Evolutionary conservation across 805 yeast genomes (phyloP).

Genomic region (Kodamaea nitidulidarum): DNA sequence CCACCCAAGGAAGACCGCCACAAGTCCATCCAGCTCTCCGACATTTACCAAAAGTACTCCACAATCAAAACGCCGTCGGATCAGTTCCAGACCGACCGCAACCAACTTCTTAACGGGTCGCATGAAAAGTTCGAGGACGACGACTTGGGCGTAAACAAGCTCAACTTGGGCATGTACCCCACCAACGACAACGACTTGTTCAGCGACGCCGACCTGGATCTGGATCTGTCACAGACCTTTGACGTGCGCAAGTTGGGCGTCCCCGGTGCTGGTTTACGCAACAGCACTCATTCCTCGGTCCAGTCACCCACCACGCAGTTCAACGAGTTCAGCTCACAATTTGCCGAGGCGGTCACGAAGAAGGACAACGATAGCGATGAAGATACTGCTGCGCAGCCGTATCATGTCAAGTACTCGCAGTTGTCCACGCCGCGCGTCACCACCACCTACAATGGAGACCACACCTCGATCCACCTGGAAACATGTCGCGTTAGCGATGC

Average conservation of each 20-base stretch:
- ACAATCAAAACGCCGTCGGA: constrained; percentile 39
- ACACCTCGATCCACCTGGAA: constrained; percentile 25
- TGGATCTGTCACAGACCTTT: constrained; percentile 8
- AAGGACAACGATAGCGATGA: constrained; percentile 12
- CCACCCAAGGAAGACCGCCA: constrained; percentile 24
- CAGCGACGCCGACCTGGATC: constrained; percentile 27
- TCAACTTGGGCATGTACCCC: constrained; percentile 31
- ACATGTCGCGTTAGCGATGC: constrained; percentile 18
- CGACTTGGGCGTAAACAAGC: constrained; percentile 26
- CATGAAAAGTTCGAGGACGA: constrained; percentile 33
- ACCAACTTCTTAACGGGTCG: constrained; percentile 34
- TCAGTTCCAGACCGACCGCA: constrained; percentile 33
- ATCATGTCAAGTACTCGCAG: constrained; percentile 6
- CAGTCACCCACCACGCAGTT: constrained; percentile 43
- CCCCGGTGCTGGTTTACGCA: constrained; percentile 27
- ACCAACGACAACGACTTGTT: constrained; percentile 35
- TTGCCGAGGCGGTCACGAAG: constrained; percentile 20
- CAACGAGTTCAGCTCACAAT: constrained; percentile 38
- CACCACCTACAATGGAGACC: constrained; percentile 9
- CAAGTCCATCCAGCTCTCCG: constrained; percentile 37
- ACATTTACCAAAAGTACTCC: constrained; percentile 41
- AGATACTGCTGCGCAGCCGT: constrained; percentile 20
- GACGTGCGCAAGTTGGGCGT: constrained; percentile 13
- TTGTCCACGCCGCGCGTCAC: constrained; percentile 14
- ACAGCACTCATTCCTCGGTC: constrained; percentile 35